Base-by-base conservation (phyloP, 495 filamentous ascomycete genomes). In the Penicillium canariense region DNA sequence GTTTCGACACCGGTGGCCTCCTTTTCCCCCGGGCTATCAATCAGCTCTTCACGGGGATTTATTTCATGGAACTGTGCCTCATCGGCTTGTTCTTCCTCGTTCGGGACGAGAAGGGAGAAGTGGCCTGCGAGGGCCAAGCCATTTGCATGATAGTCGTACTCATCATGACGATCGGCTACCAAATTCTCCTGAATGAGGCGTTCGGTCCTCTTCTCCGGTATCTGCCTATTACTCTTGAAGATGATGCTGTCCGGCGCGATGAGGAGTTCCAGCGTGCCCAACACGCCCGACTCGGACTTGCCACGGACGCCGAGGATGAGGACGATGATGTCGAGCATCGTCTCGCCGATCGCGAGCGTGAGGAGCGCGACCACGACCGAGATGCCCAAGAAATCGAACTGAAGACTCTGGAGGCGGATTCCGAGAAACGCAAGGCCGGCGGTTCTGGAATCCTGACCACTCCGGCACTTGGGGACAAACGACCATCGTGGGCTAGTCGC, bases 21-120 rank as follows among this genome's bases (percentile, higher is more conserved):
- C 81, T 97, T 20, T 98, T 95, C 62, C 95, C 95, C 3, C 85
- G 82, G 15, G 95, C 94, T 6, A 88, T 98, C 74, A 97, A 97
- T 67, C 95, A 98, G 67, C 85, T 96, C 0, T 97, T 97, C 68
- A 92, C 88, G 1, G 94, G 94, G 0, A 70, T 98, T 9, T 98
- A 98, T 64, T 81, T 96, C 42, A 93, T 97, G 90, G 93, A 98
- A 61, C 71, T 97, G 18, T 90, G 88, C 60, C 72, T 97, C 42
- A 83, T 96, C 49, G 95, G 94, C 12, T 79, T 97, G 11, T 97
- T 98, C 76, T 91, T 96, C 73, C 77, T 97, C 38, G 87, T 89
- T 45, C 73, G 78, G 43, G 84, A 94, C 54, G 78, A 77, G 14
- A 39, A 83, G 0, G 78, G 78, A 23, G 58, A 72, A 1, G 79